Base-by-base conservation (phyloP, 1,139 yeast genomes). In the Suhomyces coccinellae region DNA sequence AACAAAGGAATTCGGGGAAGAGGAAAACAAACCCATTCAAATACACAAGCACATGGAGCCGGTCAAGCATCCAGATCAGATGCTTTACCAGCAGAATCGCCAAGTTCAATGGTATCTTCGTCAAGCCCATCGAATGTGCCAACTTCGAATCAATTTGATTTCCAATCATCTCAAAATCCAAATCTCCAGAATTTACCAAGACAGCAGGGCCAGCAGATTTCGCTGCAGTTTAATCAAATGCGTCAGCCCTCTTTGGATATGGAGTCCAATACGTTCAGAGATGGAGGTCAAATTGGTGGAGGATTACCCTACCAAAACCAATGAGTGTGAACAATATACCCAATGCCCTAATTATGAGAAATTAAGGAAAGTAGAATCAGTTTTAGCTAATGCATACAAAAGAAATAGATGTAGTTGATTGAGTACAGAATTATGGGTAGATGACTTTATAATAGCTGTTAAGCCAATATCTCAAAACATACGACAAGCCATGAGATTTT, bases 1-100 rank as follows among this genome's bases (percentile, higher is more conserved):
- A 90, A 90, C 59, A 81, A 90, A 58, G 97, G 97, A 20, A 90
- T 90, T 50, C 82, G 87, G 56, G 97, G 97, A 26, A 78, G 97
- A 53, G 97, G 97, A 3, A 86, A 80, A 59, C 62, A 52, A 46
- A 46, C 47, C 13, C 44, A 30, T 20, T 4, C 37, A 27, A 12
- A 12, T 20, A 9, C 33, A 8, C 36, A 34, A n/a, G 22, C 22
- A 20, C 36, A 33, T 20, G 27, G 13, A 5, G 6, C 22, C 9
- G 36, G 36, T n/a, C 27, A 17, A 20, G 24, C 37, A 12, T 13
- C 22, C 16, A n/a, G 41, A 12, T 33, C 27, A 3, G 50, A 36
- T 15, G 27, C 26, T 10, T 29, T 37, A 13, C 37, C 45, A 4
- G 40, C 32, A 6, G 47, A 44, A 29, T 40, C 49, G 6, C 43